Evolutionary conservation across 176 grass and related monocot species (phyloP), one percentile per base, ranked within the genome.

Genomic region (Rhynchospora pubera): DNA sequence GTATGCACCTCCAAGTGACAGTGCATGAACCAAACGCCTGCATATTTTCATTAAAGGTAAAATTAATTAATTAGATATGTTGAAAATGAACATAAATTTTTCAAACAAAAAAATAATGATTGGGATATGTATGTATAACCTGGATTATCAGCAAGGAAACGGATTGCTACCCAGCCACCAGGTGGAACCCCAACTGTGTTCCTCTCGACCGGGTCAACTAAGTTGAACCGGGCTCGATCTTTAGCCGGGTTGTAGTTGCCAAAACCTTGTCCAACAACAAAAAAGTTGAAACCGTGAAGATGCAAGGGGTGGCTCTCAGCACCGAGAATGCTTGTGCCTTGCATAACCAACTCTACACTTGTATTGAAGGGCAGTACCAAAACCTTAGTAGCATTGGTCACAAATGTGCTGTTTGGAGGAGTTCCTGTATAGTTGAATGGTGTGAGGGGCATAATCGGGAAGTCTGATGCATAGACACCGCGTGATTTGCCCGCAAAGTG

Each of bases 11-110:
- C 91, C 2, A 92, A 45, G 86, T 97, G 94, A 86, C 94, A 97
- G 79, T 97, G 91, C 94, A 97, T 97, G 84, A 97, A 79, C 91
- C 91, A 97, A 1, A 91, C 89, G 24, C 91, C 93, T 93, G 65
- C 9, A 22, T 11, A 68, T 16, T 56, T 77, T 4, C 47, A 32
- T 45, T 69, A 6, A 0, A 69, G 6, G 44, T n/a, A n/a, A 44
- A 2, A 11, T 34, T 34, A 67, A 48, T 47, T 42, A 60, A 15
- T 16, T 44, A 21, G 11, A 76, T 4, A 44, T 32, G 30, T n/a
- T 30, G 8, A 13, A 23, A 13, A 21, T 51, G 64, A 84, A 45
- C 12, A 12, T 16, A 51, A n/a, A 63, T 34, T 83, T 10, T 83
- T 78, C 55, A 28, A 47, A 57, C 16, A 26, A 83, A 47, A 80